Percentiles rank a stretch among this genome's conserved stretches.
phyloP scores from a whole-genome alignment of 805 yeast genomes.

The Kazachstania viticola region DNA sequence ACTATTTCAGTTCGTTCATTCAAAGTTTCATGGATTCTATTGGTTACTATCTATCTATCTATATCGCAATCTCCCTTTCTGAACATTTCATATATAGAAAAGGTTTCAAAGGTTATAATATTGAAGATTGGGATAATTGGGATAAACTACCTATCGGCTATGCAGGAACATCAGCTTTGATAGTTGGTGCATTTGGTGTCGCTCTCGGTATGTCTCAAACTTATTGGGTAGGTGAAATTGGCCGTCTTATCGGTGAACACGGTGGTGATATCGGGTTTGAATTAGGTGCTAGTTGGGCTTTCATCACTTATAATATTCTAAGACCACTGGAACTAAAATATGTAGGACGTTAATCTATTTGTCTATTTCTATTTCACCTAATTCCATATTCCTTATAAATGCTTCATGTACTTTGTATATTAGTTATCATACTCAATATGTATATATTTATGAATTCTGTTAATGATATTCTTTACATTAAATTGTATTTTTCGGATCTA shows the following conservation, averaged over 20 bases:
- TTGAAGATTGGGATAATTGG: conserved; percentile 46
- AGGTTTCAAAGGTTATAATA: conserved; percentile 42
- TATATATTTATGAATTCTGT: too few species aligned
- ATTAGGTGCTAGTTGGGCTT: conserved; percentile 57
- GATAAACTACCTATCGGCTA: conserved; percentile 56
- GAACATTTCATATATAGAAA: conserved; percentile 80
- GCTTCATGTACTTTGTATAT: neutral
- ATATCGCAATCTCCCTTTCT: conserved; percentile 55
- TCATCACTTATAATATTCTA: conserved; percentile 44
- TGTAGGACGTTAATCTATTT: conserved; percentile 35
- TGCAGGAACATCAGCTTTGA: conserved; percentile 69
- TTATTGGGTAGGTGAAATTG: conserved; percentile 71
- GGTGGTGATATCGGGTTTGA: conserved; percentile 70
- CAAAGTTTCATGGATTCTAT: conserved; percentile 80
- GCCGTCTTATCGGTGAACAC: conserved; percentile 40
- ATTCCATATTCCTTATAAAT: too few species aligned
- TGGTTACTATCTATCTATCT: conserved; percentile 84
- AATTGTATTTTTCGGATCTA: too few species aligned
- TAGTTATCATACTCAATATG: neutral
- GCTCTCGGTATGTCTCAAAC: conserved; percentile 79
- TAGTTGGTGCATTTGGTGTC: conserved; percentile 75
- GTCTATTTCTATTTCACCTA: too few species aligned
- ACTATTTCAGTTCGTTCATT: conserved; percentile 60
- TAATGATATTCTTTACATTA: too few species aligned
- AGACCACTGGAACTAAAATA: conserved; percentile 68